Evolutionary conservation across 768 basidiomycete genomes (phyloP).

Genomic region (Tricholoma sp.): DNA sequence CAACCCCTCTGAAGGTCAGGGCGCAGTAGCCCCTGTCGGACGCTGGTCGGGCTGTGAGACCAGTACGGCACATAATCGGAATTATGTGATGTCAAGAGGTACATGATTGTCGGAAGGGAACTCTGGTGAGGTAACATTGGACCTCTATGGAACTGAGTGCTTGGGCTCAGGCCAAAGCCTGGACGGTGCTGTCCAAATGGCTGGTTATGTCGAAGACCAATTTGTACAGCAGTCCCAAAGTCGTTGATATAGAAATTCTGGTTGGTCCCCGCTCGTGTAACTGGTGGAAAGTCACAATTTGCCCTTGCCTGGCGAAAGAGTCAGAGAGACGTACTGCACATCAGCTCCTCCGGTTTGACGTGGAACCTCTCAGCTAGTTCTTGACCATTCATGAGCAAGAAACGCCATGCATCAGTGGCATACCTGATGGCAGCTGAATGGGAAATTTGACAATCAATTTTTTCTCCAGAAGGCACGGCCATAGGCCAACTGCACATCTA

Average conservation of each 20-base stretch:
- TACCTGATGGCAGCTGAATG: constrained; percentile 23
- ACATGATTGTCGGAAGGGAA: constrained; percentile 32
- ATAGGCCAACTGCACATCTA: constrained; percentile 36
- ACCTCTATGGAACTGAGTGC: not conserved
- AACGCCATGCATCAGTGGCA: constrained; percentile 11
- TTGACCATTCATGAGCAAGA: too few relatives aligned
- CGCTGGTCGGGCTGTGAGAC: constrained; percentile 22
- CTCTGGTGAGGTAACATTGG: constrained; percentile 17
- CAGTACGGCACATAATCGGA: constrained; percentile 32
- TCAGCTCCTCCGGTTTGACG: too few relatives aligned
- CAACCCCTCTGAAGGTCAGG: constrained; percentile 15
- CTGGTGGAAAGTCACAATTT: too few relatives aligned
- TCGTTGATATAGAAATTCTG: constrained; percentile 37
- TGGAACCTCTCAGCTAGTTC: too few relatives aligned
- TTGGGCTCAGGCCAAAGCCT: not conserved
- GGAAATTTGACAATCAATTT: constrained; percentile 33
- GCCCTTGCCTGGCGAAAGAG: too few relatives aligned
- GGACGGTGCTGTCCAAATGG: constrained; percentile 6
- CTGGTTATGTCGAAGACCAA: constrained; percentile 2
- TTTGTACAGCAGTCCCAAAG: constrained; percentile 17
- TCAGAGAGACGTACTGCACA: too few relatives aligned
- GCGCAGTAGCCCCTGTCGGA: constrained; percentile 2
- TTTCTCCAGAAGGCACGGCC: constrained; percentile 30
- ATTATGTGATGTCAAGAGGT: constrained; percentile 35
- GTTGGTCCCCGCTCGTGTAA: not conserved